Conservation (phyloP, 768 basidiomycete species). For the Boletus bicolor region DNA sequence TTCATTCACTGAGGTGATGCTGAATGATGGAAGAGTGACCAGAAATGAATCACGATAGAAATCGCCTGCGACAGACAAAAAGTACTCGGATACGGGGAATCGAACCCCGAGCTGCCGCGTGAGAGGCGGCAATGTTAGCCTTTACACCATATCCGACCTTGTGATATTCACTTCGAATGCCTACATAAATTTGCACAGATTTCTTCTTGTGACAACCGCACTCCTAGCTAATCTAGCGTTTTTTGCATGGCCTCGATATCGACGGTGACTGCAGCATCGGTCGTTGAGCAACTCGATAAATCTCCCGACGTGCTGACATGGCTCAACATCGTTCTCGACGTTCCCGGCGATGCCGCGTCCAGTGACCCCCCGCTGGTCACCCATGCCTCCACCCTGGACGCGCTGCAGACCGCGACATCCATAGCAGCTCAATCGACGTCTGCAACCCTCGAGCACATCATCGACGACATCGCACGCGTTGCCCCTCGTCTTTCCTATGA, state of each 20-base stretch:
- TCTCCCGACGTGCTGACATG: conserved; percentile 63
- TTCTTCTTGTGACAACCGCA: neutral
- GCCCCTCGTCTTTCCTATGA: conserved; percentile 93
- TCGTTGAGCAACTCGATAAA: conserved; percentile 54
- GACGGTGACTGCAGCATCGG: conserved; percentile 36
- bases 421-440: conserved; percentile 89
- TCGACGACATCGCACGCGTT: conserved; percentile 89
- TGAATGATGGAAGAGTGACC: too few species aligned
- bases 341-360: conserved; percentile 39
- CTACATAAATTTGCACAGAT: neutral
- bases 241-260: conserved; percentile 22
- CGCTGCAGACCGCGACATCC: conserved; percentile 76
- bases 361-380: conserved; percentile 29
- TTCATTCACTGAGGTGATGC: too few species aligned
- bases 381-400: conserved; percentile 72
- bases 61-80: neutral
- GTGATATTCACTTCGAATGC: rapidly evolving
- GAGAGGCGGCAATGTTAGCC: conserved; percentile 66
- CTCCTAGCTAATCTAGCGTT: neutral
- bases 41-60: too few species aligned
- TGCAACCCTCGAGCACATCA: conserved; percentile 77
- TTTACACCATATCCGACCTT: conserved; percentile 53
- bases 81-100: conserved; percentile 29
- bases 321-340: conserved; percentile 62
- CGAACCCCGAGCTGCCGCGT: conserved; percentile 41